These are phyloP conservation scores for Alternaria ventricosa DNA, from an alignment of 2,329 filamentous ascomycete genomes.

Conservation along the genomic window DNA sequence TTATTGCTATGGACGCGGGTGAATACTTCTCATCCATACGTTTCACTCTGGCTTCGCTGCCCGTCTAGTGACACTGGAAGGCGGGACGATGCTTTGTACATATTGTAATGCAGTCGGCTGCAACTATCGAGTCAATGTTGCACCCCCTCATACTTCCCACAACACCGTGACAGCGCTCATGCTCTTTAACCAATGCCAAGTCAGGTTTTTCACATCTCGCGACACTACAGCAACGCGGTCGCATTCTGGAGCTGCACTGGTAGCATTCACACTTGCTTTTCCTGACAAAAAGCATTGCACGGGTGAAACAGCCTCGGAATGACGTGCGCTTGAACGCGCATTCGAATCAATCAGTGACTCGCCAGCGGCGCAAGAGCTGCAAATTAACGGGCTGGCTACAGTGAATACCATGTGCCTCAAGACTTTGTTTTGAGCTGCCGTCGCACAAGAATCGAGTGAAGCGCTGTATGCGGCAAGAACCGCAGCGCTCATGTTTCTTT, in stretches of 20 bases:
- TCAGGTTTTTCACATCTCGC: not conserved
- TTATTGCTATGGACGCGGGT: not conserved
- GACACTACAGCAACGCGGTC: not conserved
- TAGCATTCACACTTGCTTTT: not conserved
- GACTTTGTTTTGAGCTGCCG: not conserved
- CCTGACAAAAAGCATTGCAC: not conserved
- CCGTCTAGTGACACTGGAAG: constrained; percentile 12
- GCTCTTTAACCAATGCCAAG: not conserved
- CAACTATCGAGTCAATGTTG: constrained; percentile 18
- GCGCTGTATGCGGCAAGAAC: constrained; percentile 8
- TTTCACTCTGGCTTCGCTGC: constrained; percentile 15
- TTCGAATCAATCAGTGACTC: not conserved
- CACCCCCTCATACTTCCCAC: not conserved
- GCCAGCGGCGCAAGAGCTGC: not conserved
- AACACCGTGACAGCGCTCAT: not conserved
- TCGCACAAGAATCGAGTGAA: constrained; percentile 7
- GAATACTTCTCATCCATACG: not conserved
- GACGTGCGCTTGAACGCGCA: constrained; percentile 19
- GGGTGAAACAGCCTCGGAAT: constrained; percentile 20
- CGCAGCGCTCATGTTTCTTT: constrained; percentile 23
- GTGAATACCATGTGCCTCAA: not conserved
- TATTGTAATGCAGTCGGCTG: constrained; percentile 25
- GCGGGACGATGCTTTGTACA: constrained; percentile 27
- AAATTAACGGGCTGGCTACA: not conserved
- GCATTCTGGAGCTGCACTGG: not conserved